Percentiles rank a stretch among this genome's conserved stretches.
These are phyloP conservation scores for Botrytis fragariae DNA, from an alignment of 2,329 filamentous ascomycete genomes.

Conservation along the genomic window DNA sequence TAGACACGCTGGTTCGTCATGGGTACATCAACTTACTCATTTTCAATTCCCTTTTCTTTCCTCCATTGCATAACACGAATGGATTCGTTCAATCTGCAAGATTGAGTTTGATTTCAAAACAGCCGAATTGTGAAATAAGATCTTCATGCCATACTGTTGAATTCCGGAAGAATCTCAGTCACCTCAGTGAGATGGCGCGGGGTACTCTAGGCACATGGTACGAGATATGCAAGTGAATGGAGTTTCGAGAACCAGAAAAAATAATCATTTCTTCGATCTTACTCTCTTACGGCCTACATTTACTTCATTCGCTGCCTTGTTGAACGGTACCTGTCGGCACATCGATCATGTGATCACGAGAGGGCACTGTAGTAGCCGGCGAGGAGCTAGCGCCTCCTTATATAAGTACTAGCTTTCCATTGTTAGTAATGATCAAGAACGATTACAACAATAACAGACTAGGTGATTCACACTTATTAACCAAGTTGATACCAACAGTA, in stretches of 20 bases:
- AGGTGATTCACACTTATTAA: too few species aligned
- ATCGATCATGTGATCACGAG: too few species aligned
- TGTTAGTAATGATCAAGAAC: too few species aligned
- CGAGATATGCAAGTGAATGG: not conserved
- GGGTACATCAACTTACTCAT: not conserved
- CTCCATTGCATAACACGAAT: not conserved
- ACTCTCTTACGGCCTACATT: not conserved
- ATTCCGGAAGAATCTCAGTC: not conserved
- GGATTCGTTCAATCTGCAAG: rapidly evolving
- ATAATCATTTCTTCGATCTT: too few species aligned
- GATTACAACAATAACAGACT: too few species aligned
- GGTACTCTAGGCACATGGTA: not conserved
- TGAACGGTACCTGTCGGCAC: not conserved
- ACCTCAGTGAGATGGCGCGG: not conserved
- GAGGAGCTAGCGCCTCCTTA: too few species aligned
- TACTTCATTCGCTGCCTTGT: not conserved
- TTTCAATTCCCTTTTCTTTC: too few species aligned
- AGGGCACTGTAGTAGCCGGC: too few species aligned
- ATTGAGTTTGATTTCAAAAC: not conserved
- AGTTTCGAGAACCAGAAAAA: not conserved
- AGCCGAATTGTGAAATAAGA: not conserved
- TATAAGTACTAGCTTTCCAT: too few species aligned
- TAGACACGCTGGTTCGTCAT: not conserved
- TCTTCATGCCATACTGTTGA: not conserved
- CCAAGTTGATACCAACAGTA: not conserved